phyloP scores from a whole-genome alignment of 169 alveolate species.

The Cyclospora cayetanensis region DNA sequence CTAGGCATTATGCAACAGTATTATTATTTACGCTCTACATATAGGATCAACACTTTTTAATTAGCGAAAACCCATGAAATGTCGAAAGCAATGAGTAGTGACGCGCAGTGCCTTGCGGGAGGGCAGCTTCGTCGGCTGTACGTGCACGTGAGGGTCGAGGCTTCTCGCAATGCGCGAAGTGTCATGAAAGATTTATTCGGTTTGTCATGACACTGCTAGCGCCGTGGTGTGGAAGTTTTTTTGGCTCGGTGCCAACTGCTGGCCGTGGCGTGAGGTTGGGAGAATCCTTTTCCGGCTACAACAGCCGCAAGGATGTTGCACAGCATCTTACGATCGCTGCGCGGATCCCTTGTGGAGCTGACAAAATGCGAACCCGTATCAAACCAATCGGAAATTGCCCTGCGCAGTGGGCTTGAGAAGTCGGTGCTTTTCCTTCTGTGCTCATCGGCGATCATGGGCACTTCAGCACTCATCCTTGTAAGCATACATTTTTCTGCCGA shows the following conservation, averaged over 20 bases:
- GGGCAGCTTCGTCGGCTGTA: neutral
- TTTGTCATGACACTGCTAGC: constrained; percentile 37
- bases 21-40: too few relatives aligned
- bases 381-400: constrained; percentile 50
- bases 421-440: constrained; percentile 40
- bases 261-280: constrained; percentile 51
- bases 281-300: constrained; percentile 21
- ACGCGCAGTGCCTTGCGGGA: neutral
- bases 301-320: constrained; percentile 50
- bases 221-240: constrained; percentile 54
- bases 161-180: neutral
- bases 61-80: neutral
- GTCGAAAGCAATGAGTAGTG: constrained; percentile 16
- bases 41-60: too few relatives aligned
- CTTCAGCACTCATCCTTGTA: constrained; percentile 38
- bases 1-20: too few relatives aligned
- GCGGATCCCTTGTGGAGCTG: constrained; percentile 52
- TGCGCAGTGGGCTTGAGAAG: constrained; percentile 48
- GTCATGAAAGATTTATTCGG: constrained; percentile 33
- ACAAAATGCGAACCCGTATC: constrained; percentile 45
- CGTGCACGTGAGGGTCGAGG: constrained; percentile 30
- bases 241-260: constrained; percentile 48
- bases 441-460: constrained; percentile 60
- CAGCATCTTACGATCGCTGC: constrained; percentile 41
- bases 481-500: neutral